Percentiles rank a stretch among this genome's conserved stretches.
Conservation (phyloP, 441 rosid genomes). For the Rhodomyrtus psidioides region DNA sequence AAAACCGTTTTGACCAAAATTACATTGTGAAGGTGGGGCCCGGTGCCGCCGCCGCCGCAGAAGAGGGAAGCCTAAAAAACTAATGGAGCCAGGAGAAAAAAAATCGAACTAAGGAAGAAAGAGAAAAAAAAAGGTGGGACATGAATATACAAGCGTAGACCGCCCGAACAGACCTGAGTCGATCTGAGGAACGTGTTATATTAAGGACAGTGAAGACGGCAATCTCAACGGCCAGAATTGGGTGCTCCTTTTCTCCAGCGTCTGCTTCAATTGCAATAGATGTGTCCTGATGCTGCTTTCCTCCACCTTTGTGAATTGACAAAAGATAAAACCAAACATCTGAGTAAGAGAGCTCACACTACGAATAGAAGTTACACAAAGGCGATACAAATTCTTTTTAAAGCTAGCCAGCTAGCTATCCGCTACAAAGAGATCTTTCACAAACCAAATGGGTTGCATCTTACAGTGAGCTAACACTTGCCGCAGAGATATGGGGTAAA, state of each 20-base stretch:
- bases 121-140: background rate
- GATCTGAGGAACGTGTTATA: background rate
- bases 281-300: slow-evolving; percentile 9
- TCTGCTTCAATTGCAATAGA: slow-evolving; percentile 1
- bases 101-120: background rate
- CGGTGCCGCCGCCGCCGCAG: background rate
- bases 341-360: background rate
- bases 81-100: background rate
- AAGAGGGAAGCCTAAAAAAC: background rate
- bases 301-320: background rate
- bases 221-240: background rate
- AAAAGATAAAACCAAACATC: background rate
- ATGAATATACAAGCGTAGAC: background rate
- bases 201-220: background rate
- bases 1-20: background rate
- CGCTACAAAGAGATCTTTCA: background rate
- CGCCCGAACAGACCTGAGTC: background rate
- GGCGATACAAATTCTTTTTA: background rate
- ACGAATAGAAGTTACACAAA: background rate
- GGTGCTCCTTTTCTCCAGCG: background rate
- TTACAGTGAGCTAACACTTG: background rate
- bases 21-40: background rate
- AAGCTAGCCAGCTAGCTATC: background rate
- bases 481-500: background rate
- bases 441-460: background rate